Evolutionary conservation across 768 basidiomycete species (phyloP), one percentile per base, ranked within the genome.

Genomic region (Chalciporus chontae): DNA sequence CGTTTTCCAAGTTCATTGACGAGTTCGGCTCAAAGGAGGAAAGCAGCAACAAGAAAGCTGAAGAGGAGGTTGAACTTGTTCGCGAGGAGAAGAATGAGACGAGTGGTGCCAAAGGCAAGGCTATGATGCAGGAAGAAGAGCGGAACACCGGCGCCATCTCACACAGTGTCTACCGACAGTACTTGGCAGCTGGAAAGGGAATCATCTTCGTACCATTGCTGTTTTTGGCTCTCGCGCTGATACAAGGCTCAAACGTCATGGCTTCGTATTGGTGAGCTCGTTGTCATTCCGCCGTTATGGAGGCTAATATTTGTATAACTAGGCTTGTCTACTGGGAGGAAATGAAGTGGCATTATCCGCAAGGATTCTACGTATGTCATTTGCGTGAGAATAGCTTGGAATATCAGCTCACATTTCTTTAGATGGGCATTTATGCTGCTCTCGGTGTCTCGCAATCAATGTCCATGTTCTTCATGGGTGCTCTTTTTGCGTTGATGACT

Each of bases 91-190:
- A 75, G 51, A 67, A 73, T 40, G 62, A 63, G 14, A 65, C 67
- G 48, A 58, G 64, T 38, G 52, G 55, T 32, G 68, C 62, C 61
- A 72, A 68, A 31, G 79, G 79, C 5, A 73, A 75, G 18, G 72
- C 70, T 10, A 70, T 93, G 38, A 94, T 94, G 89, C 88, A 92
- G 60, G 73, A 71, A 21, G 93, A 94, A 67, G 90, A 94, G 63
- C 75, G 91, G 15, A 87, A 86, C 56, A 83, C 80, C 0, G 93
- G 91, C 4, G 79, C 87, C 0, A 55, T 67, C 21, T 38, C 52
- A 23, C 42, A 37, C 26, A 41, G 36, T 48, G 72, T 77, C 24
- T 77, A 72, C 48, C 46, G 45, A 19, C 54, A 76, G 29, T 95
- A 92, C 64, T 60, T 87, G 43, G 66, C 71, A 27, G 89, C 90